Conservation (phyloP, 257 asterid species). For the Jacaranda mimosifolia region DNA sequence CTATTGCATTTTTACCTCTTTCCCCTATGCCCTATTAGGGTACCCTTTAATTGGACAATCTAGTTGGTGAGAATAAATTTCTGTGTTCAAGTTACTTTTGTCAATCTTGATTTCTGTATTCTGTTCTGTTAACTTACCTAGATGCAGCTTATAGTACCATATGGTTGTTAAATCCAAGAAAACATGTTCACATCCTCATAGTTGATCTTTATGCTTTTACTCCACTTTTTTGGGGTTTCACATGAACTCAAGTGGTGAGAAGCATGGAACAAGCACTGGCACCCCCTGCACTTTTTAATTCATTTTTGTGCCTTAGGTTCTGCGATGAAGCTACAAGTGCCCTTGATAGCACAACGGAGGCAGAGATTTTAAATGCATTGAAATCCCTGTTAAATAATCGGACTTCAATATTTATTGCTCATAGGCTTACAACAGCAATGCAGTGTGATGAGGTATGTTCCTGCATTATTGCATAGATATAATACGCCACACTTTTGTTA, state of each 20-base stretch:
- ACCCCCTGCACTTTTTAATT: background rate
- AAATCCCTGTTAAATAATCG: conserved; percentile 78
- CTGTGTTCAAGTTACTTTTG: background rate
- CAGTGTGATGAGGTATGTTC: conserved; percentile 92
- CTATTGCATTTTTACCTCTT: background rate
- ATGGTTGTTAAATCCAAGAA: background rate
- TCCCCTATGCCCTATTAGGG: background rate
- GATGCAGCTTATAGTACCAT: background rate
- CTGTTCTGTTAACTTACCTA: background rate
- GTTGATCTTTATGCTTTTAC: background rate
- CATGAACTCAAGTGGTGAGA: conserved; percentile 4
- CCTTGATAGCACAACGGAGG: conserved; percentile 97
- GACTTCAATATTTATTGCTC: conserved; percentile 93
- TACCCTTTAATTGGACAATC: background rate
- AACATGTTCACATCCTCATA: background rate
- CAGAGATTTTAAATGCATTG: conserved; percentile 86
- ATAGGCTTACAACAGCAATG: conserved; percentile 98
- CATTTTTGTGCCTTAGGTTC: conserved; percentile 59
- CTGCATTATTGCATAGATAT: background rate
- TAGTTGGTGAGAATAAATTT: background rate
- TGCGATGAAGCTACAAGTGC: conserved; percentile 99
- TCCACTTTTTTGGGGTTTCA: background rate
- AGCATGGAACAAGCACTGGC: conserved; percentile 9
- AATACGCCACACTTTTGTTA: background rate
- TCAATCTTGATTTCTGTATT: background rate